Evolutionary conservation across 768 basidiomycete genomes (phyloP), one percentile per base, ranked within the genome.

Genomic region (Lactarius hatsudake): DNA sequence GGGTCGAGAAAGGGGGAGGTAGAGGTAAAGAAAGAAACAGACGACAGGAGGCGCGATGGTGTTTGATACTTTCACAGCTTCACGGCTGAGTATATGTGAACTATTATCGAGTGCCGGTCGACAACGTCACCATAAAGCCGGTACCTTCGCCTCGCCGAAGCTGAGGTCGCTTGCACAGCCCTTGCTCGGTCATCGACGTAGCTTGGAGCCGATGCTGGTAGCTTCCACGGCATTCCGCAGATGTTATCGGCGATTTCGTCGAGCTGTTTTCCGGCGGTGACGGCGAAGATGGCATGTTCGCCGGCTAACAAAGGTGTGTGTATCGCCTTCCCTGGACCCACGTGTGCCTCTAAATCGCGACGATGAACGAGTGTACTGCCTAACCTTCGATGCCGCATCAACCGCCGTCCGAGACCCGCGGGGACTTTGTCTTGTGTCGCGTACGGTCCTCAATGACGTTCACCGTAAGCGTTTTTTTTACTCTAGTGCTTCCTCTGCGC

Each of bases 91-190:
- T 36, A 26, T 17, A 18, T 23, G 30, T 28, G 30, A 67, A 20
- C 45, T 34, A n/a, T 42, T 15, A n/a, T 51, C 20, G 15, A 30
- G 20, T 54, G 66, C 61, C 66, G 66, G 66, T 45, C 6, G 36
- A 23, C 36, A 59, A 54, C 62, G 66, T 63, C 66, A 67, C 51
- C n/a, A 53, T 48, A 53, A 32, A 56, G 65, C 65, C 59, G 53
- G 28, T 23, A 23, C 30, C 18, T 3, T n/a, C n/a, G 23, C n/a
- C 45, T 23, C 4, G 20, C n/a, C 3, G 9, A 23, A 12, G 48
- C 48, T 51, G 12, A 26, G 51, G 23, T 13, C 13, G 5, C 10
- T 26, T 26, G 51, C 51, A 53, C 51, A 26, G 51, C 51, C 23
- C 23, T 51, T 23, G 48, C 48, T 53, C 51, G 13, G 23, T 26